Evolutionary conservation across 768 basidiomycete species (phyloP).

Genomic region (Antrodiella citrinella): DNA sequence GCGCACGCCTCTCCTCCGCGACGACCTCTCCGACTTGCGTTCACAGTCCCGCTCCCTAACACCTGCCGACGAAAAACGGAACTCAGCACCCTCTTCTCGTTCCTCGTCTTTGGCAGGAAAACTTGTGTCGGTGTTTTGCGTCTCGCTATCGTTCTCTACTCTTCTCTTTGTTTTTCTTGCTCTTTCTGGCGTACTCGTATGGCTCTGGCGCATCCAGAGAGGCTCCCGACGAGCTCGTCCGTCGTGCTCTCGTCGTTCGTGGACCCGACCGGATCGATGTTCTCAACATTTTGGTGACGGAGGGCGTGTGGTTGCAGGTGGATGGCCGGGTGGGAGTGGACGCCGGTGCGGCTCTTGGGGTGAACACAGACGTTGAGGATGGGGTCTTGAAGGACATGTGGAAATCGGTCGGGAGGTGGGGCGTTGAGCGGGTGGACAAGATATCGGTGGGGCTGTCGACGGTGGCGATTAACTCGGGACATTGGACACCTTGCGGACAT

Average conservation of each 20-base stretch:
- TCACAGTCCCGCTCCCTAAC: slow-evolving; percentile 20
- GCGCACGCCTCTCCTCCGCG: slow-evolving; percentile 42
- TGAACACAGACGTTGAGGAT: too few species aligned
- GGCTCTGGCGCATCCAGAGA: slow-evolving; percentile 44
- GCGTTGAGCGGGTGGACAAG: slow-evolving; percentile 45
- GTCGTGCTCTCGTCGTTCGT: slow-evolving; percentile 43
- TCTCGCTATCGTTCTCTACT: slow-evolving; percentile 44
- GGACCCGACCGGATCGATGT: slow-evolving; percentile 59
- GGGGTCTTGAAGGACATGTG: too few species aligned
- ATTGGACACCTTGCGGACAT: too few species aligned
- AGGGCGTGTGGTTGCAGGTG: slow-evolving; percentile 39
- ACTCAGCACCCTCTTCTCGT: too few species aligned
- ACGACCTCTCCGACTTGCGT: slow-evolving; percentile 21
- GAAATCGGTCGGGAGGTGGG: slow-evolving; percentile 65
- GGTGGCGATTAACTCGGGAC: too few species aligned
- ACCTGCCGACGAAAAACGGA: too few species aligned
- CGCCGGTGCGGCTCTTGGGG: slow-evolving; percentile 51
- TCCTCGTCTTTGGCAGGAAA: too few species aligned
- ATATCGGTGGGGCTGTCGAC: too few species aligned
- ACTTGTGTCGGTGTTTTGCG: slow-evolving; percentile 45
- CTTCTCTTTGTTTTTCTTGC: slow-evolving; percentile 33
- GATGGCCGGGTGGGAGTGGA: slow-evolving; percentile 55
- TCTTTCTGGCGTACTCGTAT: slow-evolving; percentile 64
- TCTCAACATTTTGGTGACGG: slow-evolving; percentile 50
- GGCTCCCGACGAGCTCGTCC: slow-evolving; percentile 51